Evolutionary conservation across 2,329 filamentous ascomycete species (phyloP).

Genomic region (Penicillium glabrum): DNA sequence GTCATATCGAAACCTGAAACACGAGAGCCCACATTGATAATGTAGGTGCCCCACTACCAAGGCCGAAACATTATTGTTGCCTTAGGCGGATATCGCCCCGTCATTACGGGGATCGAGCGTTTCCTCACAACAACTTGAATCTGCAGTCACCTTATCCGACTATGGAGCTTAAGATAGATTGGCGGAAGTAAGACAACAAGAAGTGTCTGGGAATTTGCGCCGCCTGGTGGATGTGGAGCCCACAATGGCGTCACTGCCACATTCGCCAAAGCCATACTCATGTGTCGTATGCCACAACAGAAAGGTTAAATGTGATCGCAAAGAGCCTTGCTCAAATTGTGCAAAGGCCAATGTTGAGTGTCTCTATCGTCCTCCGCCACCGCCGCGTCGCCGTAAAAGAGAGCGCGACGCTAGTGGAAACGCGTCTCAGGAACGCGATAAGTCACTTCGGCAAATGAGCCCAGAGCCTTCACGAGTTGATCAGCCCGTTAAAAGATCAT

Average conservation of each 20-base stretch:
- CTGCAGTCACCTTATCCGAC: not conserved
- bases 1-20: not conserved
- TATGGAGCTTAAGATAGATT: not conserved
- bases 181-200: not conserved
- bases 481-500: not conserved
- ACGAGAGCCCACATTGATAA: not conserved
- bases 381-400: conserved; percentile 27
- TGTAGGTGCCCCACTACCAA: not conserved
- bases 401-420: conserved; percentile 4
- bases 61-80: not conserved
- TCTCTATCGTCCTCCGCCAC: conserved; percentile 30
- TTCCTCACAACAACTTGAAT: not conserved
- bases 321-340: conserved; percentile 47
- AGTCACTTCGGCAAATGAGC: conserved; percentile 3
- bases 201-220: not conserved
- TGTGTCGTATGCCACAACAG: conserved; percentile 41
- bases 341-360: conserved; percentile 40
- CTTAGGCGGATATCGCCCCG: not conserved
- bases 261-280: conserved; percentile 18
- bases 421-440: conserved; percentile 10
- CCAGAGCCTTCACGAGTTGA: not conserved
- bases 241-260: conserved; percentile 20
- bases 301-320: conserved; percentile 47
- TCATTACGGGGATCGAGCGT: not conserved
- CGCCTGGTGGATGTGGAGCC: not conserved